Conservation (phyloP, 2,329 filamentous ascomycete genomes). For the Colletotrichum cereale region DNA sequence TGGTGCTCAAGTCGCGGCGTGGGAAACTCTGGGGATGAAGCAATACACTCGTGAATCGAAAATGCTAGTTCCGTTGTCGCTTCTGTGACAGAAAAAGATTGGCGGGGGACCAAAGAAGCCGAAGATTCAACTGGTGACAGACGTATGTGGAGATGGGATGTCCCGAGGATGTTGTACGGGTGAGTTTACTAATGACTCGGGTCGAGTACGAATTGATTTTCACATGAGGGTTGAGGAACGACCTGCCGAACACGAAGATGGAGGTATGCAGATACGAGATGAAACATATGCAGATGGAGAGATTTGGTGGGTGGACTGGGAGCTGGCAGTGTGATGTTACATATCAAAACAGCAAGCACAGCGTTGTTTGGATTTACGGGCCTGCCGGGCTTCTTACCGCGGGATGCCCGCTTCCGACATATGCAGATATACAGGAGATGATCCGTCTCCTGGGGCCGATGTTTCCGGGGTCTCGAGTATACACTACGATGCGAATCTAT, state of each 20-base stretch:
- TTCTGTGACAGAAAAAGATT: background rate
- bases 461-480: slow-evolving; percentile 5
- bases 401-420: slow-evolving; percentile 18
- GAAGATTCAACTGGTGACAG: background rate
- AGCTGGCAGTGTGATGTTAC: background rate
- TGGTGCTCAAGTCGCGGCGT: background rate
- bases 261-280: slow-evolving; percentile 4
- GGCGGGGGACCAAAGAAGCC: background rate
- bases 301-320: background rate
- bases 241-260: slow-evolving; percentile 10
- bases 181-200: slow-evolving; percentile 28
- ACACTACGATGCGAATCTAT: too few species aligned
- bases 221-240: background rate
- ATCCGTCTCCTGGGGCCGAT: slow-evolving; percentile 12
- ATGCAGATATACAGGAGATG: slow-evolving; percentile 8
- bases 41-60: background rate
- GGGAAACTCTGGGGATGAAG: background rate
- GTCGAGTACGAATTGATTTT: background rate
- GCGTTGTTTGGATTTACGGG: slow-evolving; percentile 10
- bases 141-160: background rate
- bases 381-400: slow-evolving; percentile 16
- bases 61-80: background rate
- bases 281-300: background rate
- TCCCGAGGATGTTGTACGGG: background rate
- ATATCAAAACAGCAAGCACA: background rate